These are phyloP conservation scores for Vinca minor DNA, from an alignment of 257 asterid species.

Conservation along the genomic window DNA sequence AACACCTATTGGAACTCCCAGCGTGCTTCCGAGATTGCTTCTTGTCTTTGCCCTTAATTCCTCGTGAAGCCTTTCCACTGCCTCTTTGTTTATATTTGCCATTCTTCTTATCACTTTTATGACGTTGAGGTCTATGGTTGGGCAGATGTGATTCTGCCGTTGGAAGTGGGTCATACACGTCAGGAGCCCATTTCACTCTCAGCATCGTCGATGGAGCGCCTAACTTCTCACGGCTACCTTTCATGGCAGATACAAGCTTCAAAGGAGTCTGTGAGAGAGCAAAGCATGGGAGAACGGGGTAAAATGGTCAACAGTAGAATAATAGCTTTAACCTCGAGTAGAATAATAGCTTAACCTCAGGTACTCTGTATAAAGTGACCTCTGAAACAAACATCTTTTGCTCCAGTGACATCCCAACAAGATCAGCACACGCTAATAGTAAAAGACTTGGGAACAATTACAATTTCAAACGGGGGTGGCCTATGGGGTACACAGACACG, in stretches of 20 bases:
- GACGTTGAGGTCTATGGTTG: conserved; percentile 39
- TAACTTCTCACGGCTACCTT: conserved; percentile 89
- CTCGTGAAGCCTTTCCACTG: conserved; percentile 55
- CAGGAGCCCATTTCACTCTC: conserved; percentile 79
- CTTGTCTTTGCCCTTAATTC: conserved; percentile 67
- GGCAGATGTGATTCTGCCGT: conserved; percentile 76
- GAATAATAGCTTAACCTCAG: conserved; percentile 10
- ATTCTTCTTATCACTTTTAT: conserved; percentile 46
- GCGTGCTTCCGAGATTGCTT: conserved; percentile 50
- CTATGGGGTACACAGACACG: background rate
- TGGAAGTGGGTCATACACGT: conserved; percentile 89
- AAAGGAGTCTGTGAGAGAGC: conserved; percentile 42
- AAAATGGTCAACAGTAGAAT: background rate
- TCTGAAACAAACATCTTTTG: conserved; percentile 8
- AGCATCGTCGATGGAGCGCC: conserved; percentile 49
- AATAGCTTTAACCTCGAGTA: conserved; percentile 9
- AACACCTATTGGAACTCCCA: conserved; percentile 34
- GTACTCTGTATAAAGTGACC: background rate
- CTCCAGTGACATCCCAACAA: conserved; percentile 1
- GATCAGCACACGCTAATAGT: background rate
- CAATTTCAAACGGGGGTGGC: background rate
- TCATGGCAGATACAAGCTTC: conserved; percentile 78
- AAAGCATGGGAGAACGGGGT: conserved; percentile 11
- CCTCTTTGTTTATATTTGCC: conserved; percentile 70
- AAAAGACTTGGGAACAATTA: background rate